Evolutionary conservation across 768 basidiomycete genomes (phyloP).

Genomic region (Psilocybe cyanescens): DNA sequence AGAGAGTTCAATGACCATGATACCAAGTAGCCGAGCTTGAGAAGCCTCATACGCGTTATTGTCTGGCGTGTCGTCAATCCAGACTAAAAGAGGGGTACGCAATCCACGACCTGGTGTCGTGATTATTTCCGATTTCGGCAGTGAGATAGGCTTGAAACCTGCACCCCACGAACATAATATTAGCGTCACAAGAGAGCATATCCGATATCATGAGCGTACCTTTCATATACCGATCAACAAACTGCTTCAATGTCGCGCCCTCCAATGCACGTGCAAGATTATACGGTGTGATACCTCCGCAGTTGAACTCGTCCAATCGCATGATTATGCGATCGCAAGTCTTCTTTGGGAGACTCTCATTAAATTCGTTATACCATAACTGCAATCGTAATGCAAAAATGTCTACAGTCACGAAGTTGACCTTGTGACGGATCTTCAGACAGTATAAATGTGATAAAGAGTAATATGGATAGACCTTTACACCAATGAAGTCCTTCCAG

Average conservation of each 20-base stretch:
- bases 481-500: constrained; percentile 10
- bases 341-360: neutral
- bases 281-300: constrained; percentile 26
- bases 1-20: constrained; percentile 26
- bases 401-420: neutral
- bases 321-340: constrained; percentile 8
- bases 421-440: neutral
- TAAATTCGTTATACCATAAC: constrained; percentile 1
- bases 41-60: constrained; percentile 18
- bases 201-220: neutral
- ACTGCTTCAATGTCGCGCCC: constrained; percentile 12
- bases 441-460: neutral
- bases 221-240: constrained; percentile 11
- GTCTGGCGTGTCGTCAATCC: constrained; percentile 30
- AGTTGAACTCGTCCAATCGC: constrained; percentile 18
- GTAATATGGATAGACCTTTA: constrained; percentile 5
- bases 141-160: neutral
- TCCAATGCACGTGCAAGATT: constrained; percentile 21
- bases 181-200: too few species aligned
- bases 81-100: constrained; percentile 24
- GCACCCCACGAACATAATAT: too few species aligned
- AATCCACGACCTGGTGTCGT: neutral
- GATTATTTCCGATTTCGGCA: neutral
- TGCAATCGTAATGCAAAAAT: neutral
- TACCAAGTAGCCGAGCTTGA: constrained; percentile 19